These are phyloP conservation scores for Fraxinus floribunda DNA, from an alignment of 305 asterid genomes.

Conservation along the genomic window DNA sequence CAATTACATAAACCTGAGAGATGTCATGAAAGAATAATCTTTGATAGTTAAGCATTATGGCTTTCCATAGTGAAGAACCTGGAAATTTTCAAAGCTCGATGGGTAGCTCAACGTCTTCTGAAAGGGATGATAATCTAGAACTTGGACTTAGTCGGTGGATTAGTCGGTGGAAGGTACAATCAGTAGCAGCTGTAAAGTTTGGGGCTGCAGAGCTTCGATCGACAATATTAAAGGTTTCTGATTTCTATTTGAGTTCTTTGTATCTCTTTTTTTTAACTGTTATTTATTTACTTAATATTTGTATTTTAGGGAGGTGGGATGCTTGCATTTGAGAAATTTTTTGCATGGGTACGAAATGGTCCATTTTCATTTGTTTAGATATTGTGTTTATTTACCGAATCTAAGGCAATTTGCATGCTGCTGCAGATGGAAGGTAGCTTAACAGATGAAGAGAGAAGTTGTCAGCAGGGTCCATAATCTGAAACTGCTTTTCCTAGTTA, in stretches of 20 bases:
- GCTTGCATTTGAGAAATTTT: constrained; percentile 72
- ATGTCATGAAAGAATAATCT: constrained; percentile 14
- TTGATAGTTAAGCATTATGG: constrained; percentile 24
- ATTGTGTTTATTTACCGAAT: constrained; percentile 12
- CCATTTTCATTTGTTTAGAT: not conserved
- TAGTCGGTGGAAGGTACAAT: constrained; percentile 78
- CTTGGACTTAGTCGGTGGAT: constrained; percentile 81
- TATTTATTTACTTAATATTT: constrained; percentile 24
- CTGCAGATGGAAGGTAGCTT: constrained; percentile 72
- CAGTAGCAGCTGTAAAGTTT: constrained; percentile 65
- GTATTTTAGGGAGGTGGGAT: constrained; percentile 80
- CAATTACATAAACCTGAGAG: constrained; percentile 1
- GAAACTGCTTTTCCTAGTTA: constrained; percentile 8
- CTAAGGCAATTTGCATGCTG: constrained; percentile 21
- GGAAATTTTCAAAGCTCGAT: constrained; percentile 40
- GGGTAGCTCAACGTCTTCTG: constrained; percentile 40
- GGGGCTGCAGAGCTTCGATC: constrained; percentile 71
- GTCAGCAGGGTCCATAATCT: constrained; percentile 56
- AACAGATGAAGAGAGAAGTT: constrained; percentile 64
- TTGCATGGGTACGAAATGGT: constrained; percentile 56
- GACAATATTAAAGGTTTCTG: constrained; percentile 63
- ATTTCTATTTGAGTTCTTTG: constrained; percentile 12
- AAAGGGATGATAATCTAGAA: constrained; percentile 51
- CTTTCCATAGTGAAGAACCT: constrained; percentile 52
- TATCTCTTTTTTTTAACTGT: constrained; percentile 15